A percentile compares a stretch with the other conserved stretches of the same genome.
Evolutionary conservation across 2,329 filamentous ascomycete genomes (phyloP).

Genomic region (Penicillium fuscoglaucum): DNA sequence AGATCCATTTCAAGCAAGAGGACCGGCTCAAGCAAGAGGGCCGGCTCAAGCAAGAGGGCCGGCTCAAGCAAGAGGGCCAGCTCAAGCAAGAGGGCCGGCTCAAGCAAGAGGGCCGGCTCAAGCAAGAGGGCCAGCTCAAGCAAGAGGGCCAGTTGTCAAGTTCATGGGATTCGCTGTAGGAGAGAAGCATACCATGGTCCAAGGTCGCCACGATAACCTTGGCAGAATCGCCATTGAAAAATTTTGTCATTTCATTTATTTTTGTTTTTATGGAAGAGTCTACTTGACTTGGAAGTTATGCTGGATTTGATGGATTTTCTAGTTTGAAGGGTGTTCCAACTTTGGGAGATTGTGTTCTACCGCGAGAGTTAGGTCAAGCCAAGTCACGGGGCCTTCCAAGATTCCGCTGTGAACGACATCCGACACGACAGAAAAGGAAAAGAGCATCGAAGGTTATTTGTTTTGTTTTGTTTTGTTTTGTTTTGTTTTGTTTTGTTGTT

Average conservation of each 20-base stretch:
- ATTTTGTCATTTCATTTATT: neutral
- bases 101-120: neutral
- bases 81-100: neutral
- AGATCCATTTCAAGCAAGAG: neutral
- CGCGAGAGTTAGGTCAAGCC: conserved; percentile 1
- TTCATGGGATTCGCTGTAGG: neutral
- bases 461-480: neutral
- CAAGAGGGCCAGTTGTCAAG: neutral
- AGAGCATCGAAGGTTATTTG: neutral
- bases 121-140: neutral
- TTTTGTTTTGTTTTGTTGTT: neutral
- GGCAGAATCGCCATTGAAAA: too few species aligned
- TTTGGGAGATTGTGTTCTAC: neutral
- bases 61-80: rapidly evolving
- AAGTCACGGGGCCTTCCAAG: neutral
- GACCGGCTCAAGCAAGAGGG: neutral
- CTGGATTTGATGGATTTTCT: neutral
- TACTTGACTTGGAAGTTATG: neutral
- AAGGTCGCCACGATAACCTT: neutral
- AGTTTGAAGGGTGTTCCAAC: neutral
- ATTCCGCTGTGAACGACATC: neutral
- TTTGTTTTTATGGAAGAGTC: neutral
- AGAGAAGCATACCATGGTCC: neutral
- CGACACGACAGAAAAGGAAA: neutral
- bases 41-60: neutral